These are phyloP conservation scores for Podaxis carcinomalis DNA, from an alignment of 768 basidiomycete genomes.

Conservation along the genomic window DNA sequence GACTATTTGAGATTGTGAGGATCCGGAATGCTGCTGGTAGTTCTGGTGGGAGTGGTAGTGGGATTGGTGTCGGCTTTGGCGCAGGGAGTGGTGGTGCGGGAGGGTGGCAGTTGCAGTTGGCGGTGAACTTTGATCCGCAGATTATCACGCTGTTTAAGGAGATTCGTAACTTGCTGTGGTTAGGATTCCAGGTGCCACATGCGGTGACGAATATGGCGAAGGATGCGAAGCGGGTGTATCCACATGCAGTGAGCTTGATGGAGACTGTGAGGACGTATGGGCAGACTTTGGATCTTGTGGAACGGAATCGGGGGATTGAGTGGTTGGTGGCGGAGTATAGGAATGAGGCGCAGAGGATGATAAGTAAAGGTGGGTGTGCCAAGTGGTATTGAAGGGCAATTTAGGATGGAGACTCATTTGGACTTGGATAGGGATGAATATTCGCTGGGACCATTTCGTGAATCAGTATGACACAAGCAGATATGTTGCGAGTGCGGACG, in stretches of 20 bases:
- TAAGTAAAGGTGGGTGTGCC: slow-evolving; percentile 64
- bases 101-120: slow-evolving; percentile 75
- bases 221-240: slow-evolving; percentile 97
- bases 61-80: slow-evolving; percentile 61
- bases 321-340: slow-evolving; percentile 94
- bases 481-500: slow-evolving; percentile 70
- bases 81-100: slow-evolving; percentile 23
- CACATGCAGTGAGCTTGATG: slow-evolving; percentile 97
- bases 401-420: neutral
- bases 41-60: slow-evolving; percentile 62
- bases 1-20: slow-evolving; percentile 87
- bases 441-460: slow-evolving; percentile 96
- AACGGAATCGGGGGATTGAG: slow-evolving; percentile 87
- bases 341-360: slow-evolving; percentile 91
- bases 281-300: slow-evolving; percentile 90
- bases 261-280: slow-evolving; percentile 98
- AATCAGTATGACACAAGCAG: slow-evolving; percentile 87
- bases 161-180: slow-evolving; percentile 91
- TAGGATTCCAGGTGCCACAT: slow-evolving; percentile 94
- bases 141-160: slow-evolving; percentile 99
- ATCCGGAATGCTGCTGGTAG: slow-evolving; percentile 35
- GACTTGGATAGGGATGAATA: slow-evolving; percentile 70
- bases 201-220: slow-evolving; percentile 95
- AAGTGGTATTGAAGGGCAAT: neutral
- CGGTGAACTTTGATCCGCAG: slow-evolving; percentile 97